These are phyloP conservation scores for Geotrichum cucujoidarum DNA, from an alignment of 1,139 yeast species.

Conservation along the genomic window DNA sequence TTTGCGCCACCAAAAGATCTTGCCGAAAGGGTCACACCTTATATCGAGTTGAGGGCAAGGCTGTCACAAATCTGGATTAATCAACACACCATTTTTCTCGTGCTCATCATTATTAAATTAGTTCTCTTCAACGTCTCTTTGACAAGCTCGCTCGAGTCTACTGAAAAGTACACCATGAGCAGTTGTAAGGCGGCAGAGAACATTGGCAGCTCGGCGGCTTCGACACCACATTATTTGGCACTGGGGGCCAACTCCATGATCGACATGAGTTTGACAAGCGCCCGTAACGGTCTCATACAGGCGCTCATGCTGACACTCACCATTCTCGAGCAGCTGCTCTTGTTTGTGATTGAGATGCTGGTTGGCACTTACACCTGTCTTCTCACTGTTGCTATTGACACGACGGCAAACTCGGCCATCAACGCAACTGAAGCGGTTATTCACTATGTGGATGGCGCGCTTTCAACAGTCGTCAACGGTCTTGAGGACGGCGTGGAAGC, in stretches of 20 bases:
- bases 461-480: slow-evolving; percentile 50
- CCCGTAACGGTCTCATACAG: slow-evolving; percentile 44
- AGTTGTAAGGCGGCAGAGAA: slow-evolving; percentile 47
- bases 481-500: slow-evolving; percentile 56
- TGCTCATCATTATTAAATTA: slow-evolving; percentile 35
- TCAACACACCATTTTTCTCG: slow-evolving; percentile 31
- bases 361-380: slow-evolving; percentile 86
- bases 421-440: slow-evolving; percentile 66
- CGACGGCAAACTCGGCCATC: slow-evolving; percentile 66
- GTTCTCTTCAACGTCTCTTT: slow-evolving; percentile 31
- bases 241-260: slow-evolving; percentile 50
- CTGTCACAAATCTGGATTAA: slow-evolving; percentile 36
- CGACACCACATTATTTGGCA: slow-evolving; percentile 56
- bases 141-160: slow-evolving; percentile 27
- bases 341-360: slow-evolving; percentile 65
- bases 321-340: slow-evolving; percentile 54
- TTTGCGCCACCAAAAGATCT: slow-evolving; percentile 3
- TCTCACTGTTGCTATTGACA: slow-evolving; percentile 64
- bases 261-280: slow-evolving; percentile 43
- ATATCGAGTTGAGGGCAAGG: slow-evolving; percentile 34
- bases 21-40: slow-evolving; percentile 25
- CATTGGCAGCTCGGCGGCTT: slow-evolving; percentile 42
- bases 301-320: slow-evolving; percentile 45
- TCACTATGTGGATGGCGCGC: slow-evolving; percentile 54
- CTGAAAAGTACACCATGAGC: slow-evolving; percentile 27